A percentile compares a stretch with the other conserved stretches of the same genome.
Evolutionary conservation across 306 rosid species (phyloP).

Genomic region (Quercus cerris): DNA sequence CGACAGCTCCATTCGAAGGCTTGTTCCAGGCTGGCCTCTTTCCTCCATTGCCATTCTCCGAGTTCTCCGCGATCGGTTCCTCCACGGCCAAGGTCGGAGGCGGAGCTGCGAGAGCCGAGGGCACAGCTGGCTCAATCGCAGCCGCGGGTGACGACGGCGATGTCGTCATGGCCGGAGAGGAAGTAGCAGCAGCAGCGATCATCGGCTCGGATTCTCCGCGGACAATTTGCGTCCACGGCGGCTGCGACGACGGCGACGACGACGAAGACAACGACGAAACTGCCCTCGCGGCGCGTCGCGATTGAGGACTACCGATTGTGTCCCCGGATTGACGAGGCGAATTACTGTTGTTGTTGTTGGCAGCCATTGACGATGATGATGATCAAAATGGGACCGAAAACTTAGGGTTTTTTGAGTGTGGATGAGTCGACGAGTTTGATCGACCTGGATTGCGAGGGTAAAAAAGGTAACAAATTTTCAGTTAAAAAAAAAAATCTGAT

Average conservation of each 20-base stretch:
- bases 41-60: conserved; percentile 40
- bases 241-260: background rate
- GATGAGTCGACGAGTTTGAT: conserved; percentile 50
- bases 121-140: conserved; percentile 30
- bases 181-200: conserved; percentile 33
- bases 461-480: conserved; percentile 12
- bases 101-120: background rate
- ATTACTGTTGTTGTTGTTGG: conserved; percentile 21
- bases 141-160: conserved; percentile 3
- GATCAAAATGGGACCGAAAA: background rate
- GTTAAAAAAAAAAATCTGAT: background rate
- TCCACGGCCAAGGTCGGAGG: conserved; percentile 9
- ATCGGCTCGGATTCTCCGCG: conserved; percentile 57
- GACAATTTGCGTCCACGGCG: conserved; percentile 61
- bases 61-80: conserved; percentile 39
- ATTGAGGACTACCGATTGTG: conserved; percentile 28
- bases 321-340: conserved; percentile 36
- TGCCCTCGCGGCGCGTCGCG: conserved; percentile 35
- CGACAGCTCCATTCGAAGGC: conserved; percentile 49
- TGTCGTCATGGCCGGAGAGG: background rate
- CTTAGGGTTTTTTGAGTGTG: conserved; percentile 37
- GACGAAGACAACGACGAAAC: conserved; percentile 34
- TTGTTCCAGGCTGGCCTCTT: conserved; percentile 77
- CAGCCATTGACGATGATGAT: conserved; percentile 33
- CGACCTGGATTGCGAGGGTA: conserved; percentile 18